These are phyloP conservation scores for Colletotrichum siamense DNA, from an alignment of 2,329 filamentous ascomycete genomes.

Conservation along the genomic window DNA sequence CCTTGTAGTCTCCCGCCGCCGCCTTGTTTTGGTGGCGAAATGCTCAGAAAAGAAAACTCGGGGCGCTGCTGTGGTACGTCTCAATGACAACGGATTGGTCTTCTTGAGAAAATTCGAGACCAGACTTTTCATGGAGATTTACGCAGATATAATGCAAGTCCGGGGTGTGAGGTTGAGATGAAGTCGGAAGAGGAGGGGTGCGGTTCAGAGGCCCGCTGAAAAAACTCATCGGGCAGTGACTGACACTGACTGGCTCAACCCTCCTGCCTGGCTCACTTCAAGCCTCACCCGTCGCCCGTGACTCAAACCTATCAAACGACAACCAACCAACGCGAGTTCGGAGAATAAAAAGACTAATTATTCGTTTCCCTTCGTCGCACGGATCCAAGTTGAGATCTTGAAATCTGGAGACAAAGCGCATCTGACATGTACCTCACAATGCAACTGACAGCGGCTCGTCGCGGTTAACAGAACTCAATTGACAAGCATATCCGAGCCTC, in stretches of 20 bases:
- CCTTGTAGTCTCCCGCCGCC: neutral
- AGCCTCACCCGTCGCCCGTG: neutral
- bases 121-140: neutral
- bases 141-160: neutral
- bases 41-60: neutral
- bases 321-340: neutral
- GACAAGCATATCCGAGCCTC: neutral
- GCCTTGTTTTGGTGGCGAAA: neutral
- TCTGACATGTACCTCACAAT: neutral
- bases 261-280: neutral
- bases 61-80: neutral
- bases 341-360: neutral
- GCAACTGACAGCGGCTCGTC: neutral
- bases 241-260: neutral
- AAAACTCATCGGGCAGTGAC: neutral
- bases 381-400: neutral
- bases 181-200: conserved; percentile 34
- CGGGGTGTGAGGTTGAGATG: neutral
- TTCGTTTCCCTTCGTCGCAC: neutral
- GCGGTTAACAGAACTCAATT: neutral
- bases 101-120: neutral
- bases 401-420: neutral
- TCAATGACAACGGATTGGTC: too few relatives aligned
- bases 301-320: neutral
- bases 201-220: neutral